Conservation (phyloP, 768 basidiomycete species). For the Favolaschia claudopus region DNA sequence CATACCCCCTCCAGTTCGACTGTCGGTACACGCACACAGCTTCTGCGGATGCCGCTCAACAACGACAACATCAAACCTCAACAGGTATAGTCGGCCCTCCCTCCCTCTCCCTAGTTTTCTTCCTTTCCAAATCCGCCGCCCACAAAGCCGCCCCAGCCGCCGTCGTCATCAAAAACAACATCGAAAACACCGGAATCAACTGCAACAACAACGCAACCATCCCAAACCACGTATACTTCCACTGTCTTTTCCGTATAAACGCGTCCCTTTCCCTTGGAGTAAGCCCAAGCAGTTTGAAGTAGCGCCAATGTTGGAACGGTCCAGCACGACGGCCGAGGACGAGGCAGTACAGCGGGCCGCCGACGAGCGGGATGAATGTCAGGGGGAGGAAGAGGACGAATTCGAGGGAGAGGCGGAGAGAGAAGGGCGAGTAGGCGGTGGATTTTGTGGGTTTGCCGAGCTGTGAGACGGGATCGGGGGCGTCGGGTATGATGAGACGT, state of each 20-base stretch:
- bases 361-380: slow-evolving; percentile 25
- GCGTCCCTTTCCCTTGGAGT: background rate
- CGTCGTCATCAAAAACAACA: slow-evolving; percentile 25
- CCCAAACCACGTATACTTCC: slow-evolving; percentile 30
- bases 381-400: slow-evolving; percentile 27
- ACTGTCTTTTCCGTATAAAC: slow-evolving; percentile 12
- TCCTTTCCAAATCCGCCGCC: slow-evolving; percentile 21
- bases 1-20: too few relatives aligned
- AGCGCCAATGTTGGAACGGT: slow-evolving; percentile 26
- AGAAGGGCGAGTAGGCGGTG: slow-evolving; percentile 27
- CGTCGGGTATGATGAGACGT: slow-evolving; percentile 11
- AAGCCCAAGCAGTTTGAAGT: slow-evolving; percentile 25
- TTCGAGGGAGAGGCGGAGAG: slow-evolving; percentile 27
- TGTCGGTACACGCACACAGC: too few relatives aligned
- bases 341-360: slow-evolving; percentile 27
- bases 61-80: slow-evolving; percentile 9
- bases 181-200: slow-evolving; percentile 16
- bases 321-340: slow-evolving; percentile 24
- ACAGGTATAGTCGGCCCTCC: slow-evolving; percentile 12
- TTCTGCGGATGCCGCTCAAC: too few relatives aligned
- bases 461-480: slow-evolving; percentile 17
- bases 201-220: slow-evolving; percentile 24
- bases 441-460: slow-evolving; percentile 22
- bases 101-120: slow-evolving; percentile 16
- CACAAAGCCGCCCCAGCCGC: slow-evolving; percentile 24